Conservation (phyloP, 2,329 filamentous ascomycete genomes). For the Neonectria faginata region DNA sequence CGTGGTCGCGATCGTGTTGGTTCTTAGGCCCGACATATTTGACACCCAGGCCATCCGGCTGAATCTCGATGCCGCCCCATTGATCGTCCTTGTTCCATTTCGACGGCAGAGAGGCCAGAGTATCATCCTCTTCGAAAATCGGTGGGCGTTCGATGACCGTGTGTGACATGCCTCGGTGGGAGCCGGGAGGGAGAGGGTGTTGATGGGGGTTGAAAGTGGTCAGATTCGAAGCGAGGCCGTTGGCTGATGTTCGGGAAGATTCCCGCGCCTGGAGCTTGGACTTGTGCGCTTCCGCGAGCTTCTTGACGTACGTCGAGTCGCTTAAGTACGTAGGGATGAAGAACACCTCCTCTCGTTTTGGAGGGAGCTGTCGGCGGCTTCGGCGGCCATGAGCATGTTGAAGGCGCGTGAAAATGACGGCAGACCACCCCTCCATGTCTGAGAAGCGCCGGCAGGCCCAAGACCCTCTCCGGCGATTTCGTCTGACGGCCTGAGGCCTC, state of each 20-base stretch:
- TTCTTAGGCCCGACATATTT: constrained; percentile 64
- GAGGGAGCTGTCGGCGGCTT: constrained; percentile 44
- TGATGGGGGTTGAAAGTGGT: constrained; percentile 55
- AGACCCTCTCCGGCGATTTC: constrained; percentile 50
- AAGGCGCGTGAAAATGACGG: constrained; percentile 66
- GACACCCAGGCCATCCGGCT: constrained; percentile 79
- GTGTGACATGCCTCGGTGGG: constrained; percentile 82
- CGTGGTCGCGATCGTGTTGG: constrained; percentile 69
- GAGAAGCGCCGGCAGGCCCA: constrained; percentile 45
- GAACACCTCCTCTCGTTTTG: constrained; percentile 61
- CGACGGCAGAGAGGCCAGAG: constrained; percentile 77
- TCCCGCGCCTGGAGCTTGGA: constrained; percentile 66
- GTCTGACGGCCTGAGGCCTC: constrained; percentile 24
- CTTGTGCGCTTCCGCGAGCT: constrained; percentile 77
- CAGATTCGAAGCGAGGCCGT: constrained; percentile 56
- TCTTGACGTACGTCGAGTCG: constrained; percentile 81
- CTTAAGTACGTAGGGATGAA: constrained; percentile 88
- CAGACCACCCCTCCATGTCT: constrained; percentile 48
- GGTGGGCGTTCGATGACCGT: constrained; percentile 85
- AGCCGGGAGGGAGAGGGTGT: constrained; percentile 55
- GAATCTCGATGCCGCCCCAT: constrained; percentile 77
- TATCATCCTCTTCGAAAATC: constrained; percentile 67
- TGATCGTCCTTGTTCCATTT: constrained; percentile 87
- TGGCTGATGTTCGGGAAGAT: constrained; percentile 48
- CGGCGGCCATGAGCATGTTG: constrained; percentile 58